These are phyloP conservation scores for Tolypocladium pustulatum DNA, from an alignment of 2,329 filamentous ascomycete genomes.

Conservation along the genomic window DNA sequence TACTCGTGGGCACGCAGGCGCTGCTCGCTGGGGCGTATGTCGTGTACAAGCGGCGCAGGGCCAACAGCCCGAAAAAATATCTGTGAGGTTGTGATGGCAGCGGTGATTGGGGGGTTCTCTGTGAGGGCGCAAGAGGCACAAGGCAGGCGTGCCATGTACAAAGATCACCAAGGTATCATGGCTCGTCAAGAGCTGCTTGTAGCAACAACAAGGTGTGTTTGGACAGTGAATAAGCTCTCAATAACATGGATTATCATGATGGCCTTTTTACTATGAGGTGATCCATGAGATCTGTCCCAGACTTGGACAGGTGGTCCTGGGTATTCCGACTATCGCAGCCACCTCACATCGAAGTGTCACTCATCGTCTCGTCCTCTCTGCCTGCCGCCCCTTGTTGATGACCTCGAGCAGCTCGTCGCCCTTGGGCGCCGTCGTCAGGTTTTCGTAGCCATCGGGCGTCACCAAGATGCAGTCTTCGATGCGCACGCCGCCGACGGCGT, in stretches of 20 bases:
- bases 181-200: neutral
- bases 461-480: slow-evolving; percentile 89
- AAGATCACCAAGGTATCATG: neutral
- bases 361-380: neutral
- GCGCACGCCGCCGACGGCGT: slow-evolving; percentile 74
- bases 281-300: neutral
- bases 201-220: neutral
- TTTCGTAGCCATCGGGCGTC: slow-evolving; percentile 68
- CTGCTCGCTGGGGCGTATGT: slow-evolving; percentile 59
- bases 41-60: slow-evolving; percentile 69
- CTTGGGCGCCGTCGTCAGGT: slow-evolving; percentile 73
- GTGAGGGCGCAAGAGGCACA: neutral
- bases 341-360: neutral
- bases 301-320: neutral
- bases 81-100: slow-evolving; percentile 41
- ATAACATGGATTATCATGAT: neutral
- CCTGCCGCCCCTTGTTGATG: slow-evolving; percentile 29
- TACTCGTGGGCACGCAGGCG: slow-evolving; percentile 66
- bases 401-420: slow-evolving; percentile 57
- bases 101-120: slow-evolving; percentile 32
- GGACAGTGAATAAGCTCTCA: neutral
- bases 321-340: neutral
- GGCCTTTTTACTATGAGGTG: neutral
- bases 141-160: neutral
- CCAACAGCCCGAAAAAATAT: slow-evolving; percentile 82